Percentiles rank a stretch among this genome's conserved stretches.
phyloP scores from a whole-genome alignment of 345 rosid species.

The Ailanthus altissimus region DNA sequence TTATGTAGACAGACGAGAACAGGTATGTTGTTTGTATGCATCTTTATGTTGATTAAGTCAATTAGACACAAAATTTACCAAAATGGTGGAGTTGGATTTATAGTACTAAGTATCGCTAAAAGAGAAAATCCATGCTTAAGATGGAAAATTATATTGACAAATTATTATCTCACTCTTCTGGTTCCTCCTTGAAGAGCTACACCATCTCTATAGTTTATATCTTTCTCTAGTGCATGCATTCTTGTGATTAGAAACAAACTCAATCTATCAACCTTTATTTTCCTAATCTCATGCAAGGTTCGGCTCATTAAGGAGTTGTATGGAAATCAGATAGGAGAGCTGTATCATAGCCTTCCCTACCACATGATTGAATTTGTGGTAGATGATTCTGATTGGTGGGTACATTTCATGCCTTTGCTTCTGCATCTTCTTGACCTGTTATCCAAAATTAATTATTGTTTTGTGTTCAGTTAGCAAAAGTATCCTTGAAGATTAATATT shows the following conservation, averaged over 20 bases:
- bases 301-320: slow-evolving; percentile 86
- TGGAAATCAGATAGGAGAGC: slow-evolving; percentile 88
- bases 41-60: neutral
- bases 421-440: neutral
- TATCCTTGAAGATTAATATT: neutral
- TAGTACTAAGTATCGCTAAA: neutral
- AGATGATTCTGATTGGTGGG: slow-evolving; percentile 82
- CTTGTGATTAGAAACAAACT: slow-evolving; percentile 7
- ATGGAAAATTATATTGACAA: neutral
- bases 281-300: slow-evolving; percentile 49
- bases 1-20: slow-evolving; percentile 90
- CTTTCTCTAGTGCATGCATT: neutral
- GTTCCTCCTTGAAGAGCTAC: slow-evolving; percentile 2
- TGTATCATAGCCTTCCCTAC: slow-evolving; percentile 91
- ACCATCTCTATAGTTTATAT: neutral
- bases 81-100: neutral
- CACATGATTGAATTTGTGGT: slow-evolving; percentile 83
- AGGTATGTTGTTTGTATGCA: slow-evolving; percentile 49
- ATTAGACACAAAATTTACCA: neutral
- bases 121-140: neutral
- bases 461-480: neutral
- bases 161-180: neutral
- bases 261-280: slow-evolving; percentile 5
- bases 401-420: slow-evolving; percentile 20
- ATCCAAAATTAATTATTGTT: neutral